A percentile compares a stretch with the other conserved stretches of the same genome.
These are phyloP conservation scores for Epichloe sp. DNA, from an alignment of 2,329 filamentous ascomycete genomes.

Conservation along the genomic window DNA sequence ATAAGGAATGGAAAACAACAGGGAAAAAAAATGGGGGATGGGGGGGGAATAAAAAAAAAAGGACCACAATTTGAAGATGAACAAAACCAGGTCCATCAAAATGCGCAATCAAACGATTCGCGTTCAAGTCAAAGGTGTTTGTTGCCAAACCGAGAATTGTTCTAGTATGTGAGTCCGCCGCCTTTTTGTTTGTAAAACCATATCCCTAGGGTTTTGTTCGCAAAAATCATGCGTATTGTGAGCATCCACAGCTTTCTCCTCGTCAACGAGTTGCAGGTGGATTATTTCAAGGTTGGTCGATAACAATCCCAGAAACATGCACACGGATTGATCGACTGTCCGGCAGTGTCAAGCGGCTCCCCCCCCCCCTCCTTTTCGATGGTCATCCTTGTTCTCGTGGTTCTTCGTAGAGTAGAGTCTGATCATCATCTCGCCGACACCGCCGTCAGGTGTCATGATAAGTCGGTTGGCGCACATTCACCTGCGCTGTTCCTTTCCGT, in stretches of 20 bases:
- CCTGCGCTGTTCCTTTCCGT: too few relatives aligned
- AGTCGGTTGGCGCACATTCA: too few relatives aligned
- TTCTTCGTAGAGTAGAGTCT: too few relatives aligned
- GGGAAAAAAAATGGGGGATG: neutral
- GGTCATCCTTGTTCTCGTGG: neutral
- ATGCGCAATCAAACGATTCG: neutral
- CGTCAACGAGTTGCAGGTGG: conserved; percentile 9
- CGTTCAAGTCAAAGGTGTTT: conserved; percentile 4
- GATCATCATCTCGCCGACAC: too few relatives aligned
- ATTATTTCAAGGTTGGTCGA: neutral
- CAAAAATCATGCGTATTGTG: conserved; percentile 1
- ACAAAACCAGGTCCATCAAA: neutral
- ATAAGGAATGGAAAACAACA: neutral
- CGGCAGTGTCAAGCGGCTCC: conserved; percentile 9
- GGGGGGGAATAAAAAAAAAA: neutral
- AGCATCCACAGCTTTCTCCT: conserved; percentile 6
- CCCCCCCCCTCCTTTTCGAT: neutral
- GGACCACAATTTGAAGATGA: neutral
- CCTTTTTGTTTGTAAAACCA: conserved; percentile 2
- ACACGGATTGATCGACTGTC: conserved; percentile 7
- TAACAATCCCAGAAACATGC: neutral
- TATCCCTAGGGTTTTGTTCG: neutral
- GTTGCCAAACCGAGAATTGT: conserved; percentile 10
- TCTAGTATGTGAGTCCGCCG: conserved; percentile 7
- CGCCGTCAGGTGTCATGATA: too few relatives aligned